A percentile compares a stretch with the other conserved stretches of the same genome.
Conservation (phyloP, 441 rosid genomes). For the Jatropha podagrica region DNA sequence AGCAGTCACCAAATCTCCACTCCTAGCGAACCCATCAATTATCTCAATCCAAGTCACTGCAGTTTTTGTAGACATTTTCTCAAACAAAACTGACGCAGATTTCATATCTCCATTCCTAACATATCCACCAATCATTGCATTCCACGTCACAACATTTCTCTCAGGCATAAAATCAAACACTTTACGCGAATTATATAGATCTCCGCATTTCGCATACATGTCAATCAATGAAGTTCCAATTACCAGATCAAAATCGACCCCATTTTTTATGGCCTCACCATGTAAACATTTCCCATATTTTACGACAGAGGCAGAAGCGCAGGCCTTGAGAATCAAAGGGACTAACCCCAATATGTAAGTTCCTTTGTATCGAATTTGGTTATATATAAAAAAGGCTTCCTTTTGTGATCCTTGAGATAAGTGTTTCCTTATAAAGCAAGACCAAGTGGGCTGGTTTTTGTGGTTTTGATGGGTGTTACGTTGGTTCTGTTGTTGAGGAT, state of each 20-base stretch:
- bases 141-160: conserved; percentile 62
- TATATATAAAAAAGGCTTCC: conserved; percentile 35
- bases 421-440: conserved; percentile 29
- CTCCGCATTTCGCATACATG: conserved; percentile 41
- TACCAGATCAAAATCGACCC: conserved; percentile 38
- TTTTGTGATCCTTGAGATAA: conserved; percentile 29
- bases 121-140: conserved; percentile 63
- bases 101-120: conserved; percentile 37
- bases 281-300: conserved; percentile 44
- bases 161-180: conserved; percentile 59
- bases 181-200: conserved; percentile 35
- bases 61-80: conserved; percentile 36
- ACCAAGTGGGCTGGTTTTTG: conserved; percentile 30
- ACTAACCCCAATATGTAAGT: conserved; percentile 38
- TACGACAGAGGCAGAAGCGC: conserved; percentile 35
- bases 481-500: background rate
- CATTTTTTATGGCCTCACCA: conserved; percentile 51
- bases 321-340: conserved; percentile 54
- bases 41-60: conserved; percentile 45
- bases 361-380: conserved; percentile 38
- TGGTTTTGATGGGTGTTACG: background rate
- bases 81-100: conserved; percentile 45
- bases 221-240: conserved; percentile 53
- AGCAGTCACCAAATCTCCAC: conserved; percentile 36
- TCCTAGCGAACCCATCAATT: conserved; percentile 43